These are phyloP conservation scores for Ceratocystis albifundus DNA, from an alignment of 2,329 filamentous ascomycete genomes.

Conservation along the genomic window DNA sequence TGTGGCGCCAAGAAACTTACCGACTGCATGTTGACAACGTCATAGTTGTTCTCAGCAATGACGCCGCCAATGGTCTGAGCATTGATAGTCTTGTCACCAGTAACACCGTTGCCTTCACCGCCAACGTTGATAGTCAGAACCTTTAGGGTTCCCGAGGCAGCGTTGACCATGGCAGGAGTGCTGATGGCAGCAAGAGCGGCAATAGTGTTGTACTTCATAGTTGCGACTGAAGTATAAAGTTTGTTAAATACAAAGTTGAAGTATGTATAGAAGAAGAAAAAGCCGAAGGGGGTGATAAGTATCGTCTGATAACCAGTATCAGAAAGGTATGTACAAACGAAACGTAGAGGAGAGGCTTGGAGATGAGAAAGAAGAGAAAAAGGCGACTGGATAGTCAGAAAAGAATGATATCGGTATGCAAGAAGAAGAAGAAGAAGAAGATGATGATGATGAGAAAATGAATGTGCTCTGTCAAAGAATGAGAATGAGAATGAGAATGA, in stretches of 20 bases:
- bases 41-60: conserved; percentile 46
- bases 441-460: background rate
- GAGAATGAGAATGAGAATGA: no score
- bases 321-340: background rate
- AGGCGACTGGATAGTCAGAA: background rate
- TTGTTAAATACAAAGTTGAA: background rate
- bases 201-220: conserved; percentile 21
- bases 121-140: conserved; percentile 49
- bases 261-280: background rate
- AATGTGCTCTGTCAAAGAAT: conserved; percentile 8
- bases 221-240: background rate
- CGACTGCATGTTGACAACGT: conserved; percentile 55
- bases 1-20: conserved; percentile 27
- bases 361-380: background rate
- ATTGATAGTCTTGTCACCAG: conserved; percentile 50
- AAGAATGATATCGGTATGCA: no score
- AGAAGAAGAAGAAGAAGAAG: no score
- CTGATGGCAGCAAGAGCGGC: conserved; percentile 14
- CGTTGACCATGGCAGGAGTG: conserved; percentile 18
- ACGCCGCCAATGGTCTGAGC: conserved; percentile 44
- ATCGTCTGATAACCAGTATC: background rate
- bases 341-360: background rate
- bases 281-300: background rate
- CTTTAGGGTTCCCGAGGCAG: conserved; percentile 35
- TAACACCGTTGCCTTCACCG: conserved; percentile 48